A percentile compares a stretch with the other conserved stretches of the same genome.
Evolutionary conservation across 2,329 filamentous ascomycete species (phyloP).

Genomic region (Fusarium sp.): DNA sequence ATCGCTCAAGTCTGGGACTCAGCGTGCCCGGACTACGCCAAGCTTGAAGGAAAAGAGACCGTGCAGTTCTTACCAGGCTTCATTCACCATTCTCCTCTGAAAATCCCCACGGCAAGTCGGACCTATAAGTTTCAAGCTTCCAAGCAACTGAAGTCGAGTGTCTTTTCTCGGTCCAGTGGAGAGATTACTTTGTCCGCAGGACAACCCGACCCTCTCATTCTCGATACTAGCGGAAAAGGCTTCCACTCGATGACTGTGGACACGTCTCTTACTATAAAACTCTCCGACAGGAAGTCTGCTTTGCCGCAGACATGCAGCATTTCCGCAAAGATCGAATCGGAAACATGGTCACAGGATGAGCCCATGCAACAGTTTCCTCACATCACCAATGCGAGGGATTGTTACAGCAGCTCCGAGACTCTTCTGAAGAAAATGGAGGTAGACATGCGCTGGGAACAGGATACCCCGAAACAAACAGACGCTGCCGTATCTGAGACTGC

Average conservation of each 20-base stretch:
- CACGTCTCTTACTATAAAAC: not conserved
- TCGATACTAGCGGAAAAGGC: not conserved
- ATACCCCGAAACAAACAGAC: not conserved
- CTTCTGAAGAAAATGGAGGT: not conserved
- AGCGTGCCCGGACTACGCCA: constrained; percentile 3
- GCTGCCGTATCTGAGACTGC: not conserved
- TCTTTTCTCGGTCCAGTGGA: constrained; percentile 3
- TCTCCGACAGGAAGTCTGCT: not conserved
- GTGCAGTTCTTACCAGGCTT: constrained; percentile 11
- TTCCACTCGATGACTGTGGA: not conserved
- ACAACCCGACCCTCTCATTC: not conserved
- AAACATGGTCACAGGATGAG: constrained; percentile 15
- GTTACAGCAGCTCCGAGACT: not conserved
- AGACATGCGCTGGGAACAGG: not conserved
- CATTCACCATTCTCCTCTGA: not conserved
- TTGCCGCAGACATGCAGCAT: not conserved
- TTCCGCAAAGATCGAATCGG: constrained; percentile 15
- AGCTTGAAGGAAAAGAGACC: constrained; percentile 10
- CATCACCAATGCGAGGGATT: not conserved
- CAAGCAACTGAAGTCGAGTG: constrained; percentile 10
- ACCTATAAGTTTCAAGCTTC: constrained; percentile 2
- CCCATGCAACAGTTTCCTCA: constrained; percentile 18
- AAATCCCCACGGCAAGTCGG: not conserved
- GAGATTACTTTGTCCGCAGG: not conserved
- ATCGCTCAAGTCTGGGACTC: constrained; percentile 22